Evolutionary conservation across 2,329 filamentous ascomycete genomes (phyloP).

Genomic region (Exophiala calicioides): DNA sequence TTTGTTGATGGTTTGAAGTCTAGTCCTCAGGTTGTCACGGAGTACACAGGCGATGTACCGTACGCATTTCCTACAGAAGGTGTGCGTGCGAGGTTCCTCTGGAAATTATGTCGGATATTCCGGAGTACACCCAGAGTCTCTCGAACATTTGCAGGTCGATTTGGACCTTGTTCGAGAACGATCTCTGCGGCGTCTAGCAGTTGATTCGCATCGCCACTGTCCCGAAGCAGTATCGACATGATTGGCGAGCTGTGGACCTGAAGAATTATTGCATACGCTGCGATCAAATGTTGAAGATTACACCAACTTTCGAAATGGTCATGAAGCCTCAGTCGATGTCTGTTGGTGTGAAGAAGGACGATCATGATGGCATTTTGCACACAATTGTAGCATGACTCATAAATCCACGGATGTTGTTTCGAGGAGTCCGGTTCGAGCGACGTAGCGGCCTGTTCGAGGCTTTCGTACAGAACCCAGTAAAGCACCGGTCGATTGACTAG

Average conservation of each 20-base stretch:
- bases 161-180: constrained; percentile 7
- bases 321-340: neutral
- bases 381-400: constrained; percentile 15
- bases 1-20: neutral
- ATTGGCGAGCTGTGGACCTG: constrained; percentile 11
- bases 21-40: constrained; percentile 2
- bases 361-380: constrained; percentile 15
- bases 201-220: constrained; percentile 4
- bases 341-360: constrained; percentile 7
- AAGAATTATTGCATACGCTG: constrained; percentile 12
- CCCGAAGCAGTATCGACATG: constrained; percentile 11
- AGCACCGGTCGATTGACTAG: constrained; percentile 10
- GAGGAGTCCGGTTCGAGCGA: neutral
- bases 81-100: constrained; percentile 1
- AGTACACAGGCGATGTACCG: constrained; percentile 10
- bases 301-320: constrained; percentile 15
- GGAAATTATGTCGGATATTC: constrained; percentile 9
- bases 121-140: constrained; percentile 8
- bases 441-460: constrained; percentile 6
- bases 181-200: constrained; percentile 8
- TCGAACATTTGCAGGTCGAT: constrained; percentile 6
- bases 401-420: constrained; percentile 3
- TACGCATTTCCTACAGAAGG: neutral
- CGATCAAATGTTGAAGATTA: constrained; percentile 11
- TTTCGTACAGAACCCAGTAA: constrained; percentile 8